A percentile compares a stretch with the other conserved stretches of the same genome.
Conservation (phyloP, 2,329 filamentous ascomycete species). For the Penicillium hesseltinei region DNA sequence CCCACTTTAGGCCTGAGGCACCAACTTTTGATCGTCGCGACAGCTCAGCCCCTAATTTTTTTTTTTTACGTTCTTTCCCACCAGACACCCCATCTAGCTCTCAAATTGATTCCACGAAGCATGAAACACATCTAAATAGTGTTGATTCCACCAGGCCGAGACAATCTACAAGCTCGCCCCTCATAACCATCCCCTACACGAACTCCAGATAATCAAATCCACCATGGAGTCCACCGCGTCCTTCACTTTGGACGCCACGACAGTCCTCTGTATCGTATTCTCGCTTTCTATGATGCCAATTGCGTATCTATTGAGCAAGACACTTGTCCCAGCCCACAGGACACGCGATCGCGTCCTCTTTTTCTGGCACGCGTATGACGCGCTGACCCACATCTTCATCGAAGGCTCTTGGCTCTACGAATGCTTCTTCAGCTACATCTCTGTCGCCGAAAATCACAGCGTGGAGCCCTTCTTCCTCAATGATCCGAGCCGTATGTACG, state of each 20-base stretch:
- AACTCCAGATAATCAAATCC: background rate
- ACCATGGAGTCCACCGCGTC: conserved; percentile 23
- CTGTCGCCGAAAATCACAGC: conserved; percentile 40
- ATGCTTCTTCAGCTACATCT: conserved; percentile 73
- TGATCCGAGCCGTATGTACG: conserved; percentile 55
- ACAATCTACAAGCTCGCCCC: background rate
- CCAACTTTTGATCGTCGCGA: background rate
- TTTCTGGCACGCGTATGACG: conserved; percentile 93
- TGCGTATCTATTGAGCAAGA: conserved; percentile 51
- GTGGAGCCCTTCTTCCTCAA: conserved; percentile 52
- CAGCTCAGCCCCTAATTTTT: background rate
- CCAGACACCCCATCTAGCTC: background rate
- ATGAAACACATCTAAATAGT: background rate
- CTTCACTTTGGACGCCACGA: conserved; percentile 46
- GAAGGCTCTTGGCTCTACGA: conserved; percentile 92
- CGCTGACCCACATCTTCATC: conserved; percentile 84
- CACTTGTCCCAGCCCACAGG: conserved; percentile 54
- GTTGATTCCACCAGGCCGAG: background rate
- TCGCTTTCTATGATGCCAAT: conserved; percentile 54
- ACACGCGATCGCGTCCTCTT: conserved; percentile 71
- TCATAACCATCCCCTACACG: background rate
- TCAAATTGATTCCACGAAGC: background rate
- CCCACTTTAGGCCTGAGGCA: conserved; percentile 1
- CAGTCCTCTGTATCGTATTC: conserved; percentile 54
- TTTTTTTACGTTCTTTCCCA: background rate